A percentile compares a stretch with the other conserved stretches of the same genome.
phyloP scores from a whole-genome alignment of 345 rosid species.

The Anastatica hierochuntica region DNA sequence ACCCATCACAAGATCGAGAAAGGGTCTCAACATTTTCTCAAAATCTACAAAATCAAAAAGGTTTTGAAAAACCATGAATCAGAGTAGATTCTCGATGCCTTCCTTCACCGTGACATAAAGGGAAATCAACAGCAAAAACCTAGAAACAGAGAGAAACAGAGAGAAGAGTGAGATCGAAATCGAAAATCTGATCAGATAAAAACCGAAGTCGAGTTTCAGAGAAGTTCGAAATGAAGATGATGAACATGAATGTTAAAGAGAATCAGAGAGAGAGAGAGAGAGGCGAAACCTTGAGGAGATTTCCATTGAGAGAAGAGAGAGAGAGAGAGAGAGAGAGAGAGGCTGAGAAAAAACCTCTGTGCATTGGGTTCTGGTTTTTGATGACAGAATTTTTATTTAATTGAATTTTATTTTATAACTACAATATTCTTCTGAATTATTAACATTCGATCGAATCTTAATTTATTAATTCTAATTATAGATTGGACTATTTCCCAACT shows the following conservation, averaged over 20 bases:
- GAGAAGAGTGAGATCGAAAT: not conserved
- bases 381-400: slow-evolving; percentile 1
- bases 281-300: slow-evolving; percentile 17
- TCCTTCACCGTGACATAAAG: too few relatives aligned
- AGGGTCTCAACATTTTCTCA: too few relatives aligned
- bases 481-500: slow-evolving; percentile 3
- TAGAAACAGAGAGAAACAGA: not conserved
- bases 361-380: slow-evolving; percentile 17
- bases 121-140: not conserved
- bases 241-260: not conserved
- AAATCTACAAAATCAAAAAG: too few relatives aligned
- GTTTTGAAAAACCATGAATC: too few relatives aligned
- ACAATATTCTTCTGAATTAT: slow-evolving; percentile 10
- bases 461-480: slow-evolving; percentile 5
- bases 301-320: slow-evolving; percentile 4
- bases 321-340: slow-evolving; percentile 18
- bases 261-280: not conserved
- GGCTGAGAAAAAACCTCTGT: slow-evolving; percentile 24
- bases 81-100: not conserved
- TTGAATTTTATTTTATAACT: not conserved
- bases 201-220: not conserved
- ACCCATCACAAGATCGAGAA: too few relatives aligned
- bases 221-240: not conserved
- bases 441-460: slow-evolving; percentile 9
- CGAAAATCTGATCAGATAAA: slow-evolving; percentile 2